These are phyloP conservation scores for Zoysia matrella DNA, from an alignment of 202 grass and related monocot genomes.

Conservation along the genomic window DNA sequence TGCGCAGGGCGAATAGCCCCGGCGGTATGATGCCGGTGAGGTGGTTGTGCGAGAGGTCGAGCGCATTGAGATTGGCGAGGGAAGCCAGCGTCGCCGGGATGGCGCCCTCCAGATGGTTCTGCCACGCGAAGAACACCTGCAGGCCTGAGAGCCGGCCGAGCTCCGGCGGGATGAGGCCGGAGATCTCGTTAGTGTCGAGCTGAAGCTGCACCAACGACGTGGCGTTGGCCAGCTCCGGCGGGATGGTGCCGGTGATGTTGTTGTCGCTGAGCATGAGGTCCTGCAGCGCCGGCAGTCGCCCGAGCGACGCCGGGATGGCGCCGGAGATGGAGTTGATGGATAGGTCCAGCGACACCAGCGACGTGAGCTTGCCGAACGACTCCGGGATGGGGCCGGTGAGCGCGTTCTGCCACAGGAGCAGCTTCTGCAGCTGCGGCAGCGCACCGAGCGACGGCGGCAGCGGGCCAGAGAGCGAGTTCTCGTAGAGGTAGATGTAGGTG, in stretches of 20 bases:
- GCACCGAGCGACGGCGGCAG: slow-evolving; percentile 66
- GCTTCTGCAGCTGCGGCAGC: slow-evolving; percentile 1
- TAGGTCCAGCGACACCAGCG: slow-evolving; percentile 73
- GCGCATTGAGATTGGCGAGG: slow-evolving; percentile 64
- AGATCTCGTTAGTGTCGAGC: slow-evolving; percentile 93
- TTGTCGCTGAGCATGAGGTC: slow-evolving; percentile 98
- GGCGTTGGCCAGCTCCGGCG: slow-evolving; percentile 52
- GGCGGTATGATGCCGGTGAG: no score
- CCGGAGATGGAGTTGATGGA: slow-evolving; percentile 95
- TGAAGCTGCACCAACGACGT: slow-evolving; percentile 62
- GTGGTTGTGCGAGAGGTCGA: slow-evolving; percentile 57
- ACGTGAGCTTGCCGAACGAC: slow-evolving; percentile 67
- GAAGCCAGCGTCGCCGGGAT: slow-evolving; percentile 62
- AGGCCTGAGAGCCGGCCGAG: slow-evolving; percentile 59
- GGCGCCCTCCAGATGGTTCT: slow-evolving; percentile 60
- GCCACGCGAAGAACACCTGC: slow-evolving; percentile 46
- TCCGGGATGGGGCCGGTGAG: slow-evolving; percentile 80
- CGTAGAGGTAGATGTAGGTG: slow-evolving; percentile 87
- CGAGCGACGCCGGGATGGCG: slow-evolving; percentile 35
- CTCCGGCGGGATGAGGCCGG: slow-evolving; percentile 75
- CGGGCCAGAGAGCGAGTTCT: slow-evolving; percentile 77
- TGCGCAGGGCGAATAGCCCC: neutral
- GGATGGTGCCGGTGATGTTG: slow-evolving; percentile 88
- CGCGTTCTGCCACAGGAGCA: no score
- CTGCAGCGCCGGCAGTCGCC: slow-evolving; percentile 57